Base-by-base conservation (phyloP, 345 rosid species). In the Trapa bicornis region DNA sequence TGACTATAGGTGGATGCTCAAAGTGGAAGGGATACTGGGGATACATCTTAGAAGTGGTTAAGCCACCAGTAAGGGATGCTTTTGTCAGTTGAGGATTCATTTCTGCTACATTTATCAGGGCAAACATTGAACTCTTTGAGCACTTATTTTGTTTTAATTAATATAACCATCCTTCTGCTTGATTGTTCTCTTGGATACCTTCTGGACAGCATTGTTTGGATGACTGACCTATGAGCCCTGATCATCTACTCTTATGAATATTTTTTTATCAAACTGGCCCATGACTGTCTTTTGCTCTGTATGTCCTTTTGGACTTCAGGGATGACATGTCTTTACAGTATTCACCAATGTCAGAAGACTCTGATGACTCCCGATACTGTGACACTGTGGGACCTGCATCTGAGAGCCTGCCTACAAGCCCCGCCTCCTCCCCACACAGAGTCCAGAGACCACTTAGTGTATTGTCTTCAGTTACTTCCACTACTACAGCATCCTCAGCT, bases 281-380 rank as follows among this genome's bases (percentile, higher is more conserved):
- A 8, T 58, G 15, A 58, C 14, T 32, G 10, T 14, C 47, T 0
- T 15, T 15, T 11, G 33, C 29, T 37, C 62, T 16, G n/a, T 65
- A 5, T 47, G 12, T 3, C 52, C 8, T 7, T 14, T 5, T 38
- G 16, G 35, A 33, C 70, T 72, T 37, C 80, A 95, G 96, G 84
- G 97, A 95, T 79, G 99, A 91, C 64, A 65, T 89, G 77, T 65
- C 91, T 16, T 72, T 86, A 73, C 96, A 95, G 70, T 91, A 91
- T 78, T 95, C 97, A 54, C 97, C 96, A 33, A 91, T 89, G 96
- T 95, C 94, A 48, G 97, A 95, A 73, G 97, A 91, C 74, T 91
- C 85, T 0, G 97, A 91, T 37, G 96, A 91, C 69, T 79, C 76
- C 0, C 80, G 93, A 66, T 86, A 79, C 71, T 81, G 79, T 10